Percentiles rank a stretch among this genome's conserved stretches.
These are phyloP conservation scores for Gliomastix tumulicola DNA, from an alignment of 2,329 filamentous ascomycete species.

Conservation along the genomic window DNA sequence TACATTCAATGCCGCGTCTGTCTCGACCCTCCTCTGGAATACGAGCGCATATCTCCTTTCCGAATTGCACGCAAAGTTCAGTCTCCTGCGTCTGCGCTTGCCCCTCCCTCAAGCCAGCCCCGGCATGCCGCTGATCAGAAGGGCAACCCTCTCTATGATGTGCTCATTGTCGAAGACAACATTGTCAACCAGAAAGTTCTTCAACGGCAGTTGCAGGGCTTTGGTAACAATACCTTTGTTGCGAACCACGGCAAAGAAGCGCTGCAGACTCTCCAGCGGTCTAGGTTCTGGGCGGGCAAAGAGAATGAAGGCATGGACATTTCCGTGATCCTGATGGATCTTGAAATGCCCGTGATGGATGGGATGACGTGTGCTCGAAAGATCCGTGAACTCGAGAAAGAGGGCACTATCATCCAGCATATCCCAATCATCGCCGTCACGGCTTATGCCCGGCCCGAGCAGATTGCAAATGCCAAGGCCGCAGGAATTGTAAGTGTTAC, in stretches of 20 bases:
- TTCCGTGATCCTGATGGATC: constrained; percentile 69
- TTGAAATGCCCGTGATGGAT: constrained; percentile 82
- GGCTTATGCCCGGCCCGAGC: constrained; percentile 69
- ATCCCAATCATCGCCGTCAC: constrained; percentile 81
- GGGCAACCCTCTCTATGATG: constrained; percentile 33
- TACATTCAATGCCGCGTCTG: constrained; percentile 64
- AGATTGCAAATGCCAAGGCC: constrained; percentile 62
- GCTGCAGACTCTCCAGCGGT: constrained; percentile 47
- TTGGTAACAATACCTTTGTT: constrained; percentile 53
- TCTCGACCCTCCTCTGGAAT: constrained; percentile 26
- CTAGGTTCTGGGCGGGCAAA: constrained; percentile 47
- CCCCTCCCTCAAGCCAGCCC: constrained; percentile 4
- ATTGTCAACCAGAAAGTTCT: constrained; percentile 60
- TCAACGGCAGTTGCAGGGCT: constrained; percentile 52
- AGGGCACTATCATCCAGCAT: constrained; percentile 54
- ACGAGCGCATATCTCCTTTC: constrained; percentile 25
- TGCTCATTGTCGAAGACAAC: constrained; percentile 63
- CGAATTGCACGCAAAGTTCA: constrained; percentile 22
- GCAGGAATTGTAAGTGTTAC: constrained; percentile 60
- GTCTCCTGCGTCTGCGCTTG: constrained; percentile 5
- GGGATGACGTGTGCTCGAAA: constrained; percentile 65
- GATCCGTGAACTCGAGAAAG: constrained; percentile 61
- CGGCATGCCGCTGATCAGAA: constrained; percentile 9
- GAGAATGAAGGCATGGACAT: constrained; percentile 43
- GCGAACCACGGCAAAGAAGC: constrained; percentile 61